These are phyloP conservation scores for Deinandra increscens DNA, from an alignment of 129 eudicot genomes.

Conservation along the genomic window DNA sequence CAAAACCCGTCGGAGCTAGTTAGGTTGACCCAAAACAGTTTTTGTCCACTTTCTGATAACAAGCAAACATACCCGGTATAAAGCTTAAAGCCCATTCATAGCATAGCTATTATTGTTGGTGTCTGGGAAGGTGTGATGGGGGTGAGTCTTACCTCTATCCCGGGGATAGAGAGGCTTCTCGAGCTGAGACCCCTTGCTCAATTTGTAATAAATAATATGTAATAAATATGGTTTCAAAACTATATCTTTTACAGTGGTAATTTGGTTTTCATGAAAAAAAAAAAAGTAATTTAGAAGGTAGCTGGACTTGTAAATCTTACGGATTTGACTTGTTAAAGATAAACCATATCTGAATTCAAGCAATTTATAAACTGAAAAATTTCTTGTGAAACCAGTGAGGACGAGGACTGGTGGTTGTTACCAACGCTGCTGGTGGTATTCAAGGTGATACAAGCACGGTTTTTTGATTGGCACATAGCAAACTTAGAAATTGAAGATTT, in stretches of 20 bases:
- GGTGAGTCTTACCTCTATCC: too few relatives aligned
- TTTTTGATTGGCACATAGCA: constrained; percentile 90
- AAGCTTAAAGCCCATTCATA: too few relatives aligned
- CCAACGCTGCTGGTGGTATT: constrained; percentile 62
- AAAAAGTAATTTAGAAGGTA: not conserved
- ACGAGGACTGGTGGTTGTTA: constrained; percentile 84
- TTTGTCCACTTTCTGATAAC: not conserved
- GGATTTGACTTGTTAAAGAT: not conserved
- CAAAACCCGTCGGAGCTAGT: too few relatives aligned
- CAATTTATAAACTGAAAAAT: not conserved
- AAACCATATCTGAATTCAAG: not conserved
- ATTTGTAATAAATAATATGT: not conserved
- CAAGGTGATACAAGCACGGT: constrained; percentile 79
- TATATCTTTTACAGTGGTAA: not conserved
- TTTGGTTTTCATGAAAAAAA: not conserved
- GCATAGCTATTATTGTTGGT: too few relatives aligned
- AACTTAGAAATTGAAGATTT: constrained; percentile 78
- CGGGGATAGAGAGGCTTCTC: too few relatives aligned
- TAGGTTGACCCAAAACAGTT: not conserved
- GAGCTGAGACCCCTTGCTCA: too few relatives aligned
- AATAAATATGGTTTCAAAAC: not conserved
- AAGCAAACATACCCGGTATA: too few relatives aligned
- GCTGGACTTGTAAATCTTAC: not conserved
- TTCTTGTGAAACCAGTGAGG: constrained; percentile 55
- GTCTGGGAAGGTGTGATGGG: too few relatives aligned